Evolutionary conservation across 1,284 basidiomycete genomes (phyloP).

Genomic region (Athelia psychrophila): DNA sequence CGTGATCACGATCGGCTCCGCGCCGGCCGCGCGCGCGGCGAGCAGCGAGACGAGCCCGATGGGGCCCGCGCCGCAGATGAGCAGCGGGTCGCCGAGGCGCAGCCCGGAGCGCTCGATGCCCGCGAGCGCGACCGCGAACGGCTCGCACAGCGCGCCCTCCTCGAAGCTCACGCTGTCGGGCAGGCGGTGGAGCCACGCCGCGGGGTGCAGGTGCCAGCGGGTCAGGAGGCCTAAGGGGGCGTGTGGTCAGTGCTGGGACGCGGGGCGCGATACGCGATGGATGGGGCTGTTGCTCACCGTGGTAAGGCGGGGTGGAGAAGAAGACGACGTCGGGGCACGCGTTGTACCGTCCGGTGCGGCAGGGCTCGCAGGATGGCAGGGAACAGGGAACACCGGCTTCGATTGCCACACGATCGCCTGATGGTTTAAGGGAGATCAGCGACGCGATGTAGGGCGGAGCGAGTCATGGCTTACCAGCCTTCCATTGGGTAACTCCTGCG

Average conservation of each 20-base stretch:
- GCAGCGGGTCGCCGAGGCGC: slow-evolving; percentile 54
- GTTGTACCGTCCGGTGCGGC: slow-evolving; percentile 59
- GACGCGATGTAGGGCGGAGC: not conserved
- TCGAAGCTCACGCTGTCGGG: slow-evolving; percentile 58
- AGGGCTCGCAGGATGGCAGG: slow-evolving; percentile 53
- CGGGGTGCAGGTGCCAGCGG: slow-evolving; percentile 60
- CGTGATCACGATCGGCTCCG: slow-evolving; percentile 73
- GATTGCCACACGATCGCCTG: slow-evolving; percentile 63
- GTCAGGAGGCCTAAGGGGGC: slow-evolving; percentile 62
- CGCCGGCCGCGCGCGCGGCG: slow-evolving; percentile 79
- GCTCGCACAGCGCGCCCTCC: slow-evolving; percentile 63
- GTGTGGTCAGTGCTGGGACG: no score
- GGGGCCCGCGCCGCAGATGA: slow-evolving; percentile 77
- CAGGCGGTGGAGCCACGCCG: slow-evolving; percentile 60
- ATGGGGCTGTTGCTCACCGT: slow-evolving; percentile 35
- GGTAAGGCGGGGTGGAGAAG: slow-evolving; percentile 65
- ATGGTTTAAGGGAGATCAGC: slow-evolving; percentile 8
- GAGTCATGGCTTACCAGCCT: slow-evolving; percentile 34
- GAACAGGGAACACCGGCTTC: slow-evolving; percentile 65
- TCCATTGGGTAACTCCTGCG: slow-evolving; percentile 61
- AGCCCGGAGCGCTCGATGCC: slow-evolving; percentile 60
- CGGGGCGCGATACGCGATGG: no score
- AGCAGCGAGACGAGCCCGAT: slow-evolving; percentile 82
- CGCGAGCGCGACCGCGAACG: slow-evolving; percentile 58
- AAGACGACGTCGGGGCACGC: slow-evolving; percentile 61